A percentile compares a stretch with the other conserved stretches of the same genome.
These are phyloP conservation scores for Venturia aucupariae DNA, from an alignment of 2,329 filamentous ascomycete genomes.

Conservation along the genomic window DNA sequence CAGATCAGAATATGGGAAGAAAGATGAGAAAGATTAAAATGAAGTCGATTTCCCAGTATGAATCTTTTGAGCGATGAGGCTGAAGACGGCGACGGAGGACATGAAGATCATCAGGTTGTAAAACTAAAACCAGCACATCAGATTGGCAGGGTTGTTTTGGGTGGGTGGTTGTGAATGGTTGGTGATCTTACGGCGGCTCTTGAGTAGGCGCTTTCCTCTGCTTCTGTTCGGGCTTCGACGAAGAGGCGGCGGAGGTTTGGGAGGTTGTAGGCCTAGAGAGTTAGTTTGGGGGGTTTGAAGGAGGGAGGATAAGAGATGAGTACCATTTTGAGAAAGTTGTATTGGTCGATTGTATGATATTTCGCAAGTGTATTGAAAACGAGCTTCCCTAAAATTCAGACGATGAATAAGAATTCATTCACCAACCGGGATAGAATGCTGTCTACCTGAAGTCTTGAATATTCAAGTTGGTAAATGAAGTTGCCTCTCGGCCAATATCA, in stretches of 20 bases:
- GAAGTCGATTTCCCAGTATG: slow-evolving; percentile 23
- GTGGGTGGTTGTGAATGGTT: too few species aligned
- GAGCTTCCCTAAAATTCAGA: too few species aligned
- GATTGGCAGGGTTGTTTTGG: too few species aligned
- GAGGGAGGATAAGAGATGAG: slow-evolving; percentile 34
- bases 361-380: too few species aligned
- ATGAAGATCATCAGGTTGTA: slow-evolving; percentile 97
- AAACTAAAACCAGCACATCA: slow-evolving; percentile 50
- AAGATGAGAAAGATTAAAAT: background rate
- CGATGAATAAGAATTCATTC: too few species aligned
- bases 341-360: background rate
- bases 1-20: too few species aligned
- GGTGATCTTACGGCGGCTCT: slow-evolving; percentile 65
- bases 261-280: slow-evolving; percentile 56
- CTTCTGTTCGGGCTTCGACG: slow-evolving; percentile 84
- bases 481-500: too few species aligned
- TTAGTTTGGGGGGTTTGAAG: slow-evolving; percentile 53
- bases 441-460: too few species aligned
- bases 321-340: background rate
- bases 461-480: too few species aligned
- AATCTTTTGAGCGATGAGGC: slow-evolving; percentile 83
- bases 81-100: slow-evolving; percentile 90
- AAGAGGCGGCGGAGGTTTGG: slow-evolving; percentile 95
- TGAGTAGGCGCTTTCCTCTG: slow-evolving; percentile 90
- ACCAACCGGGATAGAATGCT: too few species aligned